These are phyloP conservation scores for Piedraia hortae DNA, from an alignment of 2,329 filamentous ascomycete species.

Conservation along the genomic window DNA sequence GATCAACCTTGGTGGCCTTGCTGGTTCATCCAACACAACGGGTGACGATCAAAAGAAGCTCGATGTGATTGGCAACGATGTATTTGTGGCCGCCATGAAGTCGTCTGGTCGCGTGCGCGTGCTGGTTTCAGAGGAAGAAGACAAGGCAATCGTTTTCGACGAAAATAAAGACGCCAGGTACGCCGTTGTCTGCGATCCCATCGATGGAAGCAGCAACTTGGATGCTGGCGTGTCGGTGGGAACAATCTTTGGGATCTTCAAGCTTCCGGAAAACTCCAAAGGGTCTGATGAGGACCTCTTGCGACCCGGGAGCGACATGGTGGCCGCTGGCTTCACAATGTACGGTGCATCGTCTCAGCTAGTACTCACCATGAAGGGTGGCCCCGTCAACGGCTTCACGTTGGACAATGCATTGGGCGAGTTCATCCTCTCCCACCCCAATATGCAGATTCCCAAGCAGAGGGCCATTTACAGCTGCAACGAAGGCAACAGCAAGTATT, in stretches of 20 bases:
- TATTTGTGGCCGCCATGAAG: constrained; percentile 88
- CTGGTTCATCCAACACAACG: constrained; percentile 79
- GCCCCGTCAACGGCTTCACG: constrained; percentile 87
- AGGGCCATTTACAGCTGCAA: constrained; percentile 91
- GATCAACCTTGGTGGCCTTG: constrained; percentile 69
- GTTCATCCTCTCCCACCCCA: constrained; percentile 90
- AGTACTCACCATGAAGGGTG: constrained; percentile 87
- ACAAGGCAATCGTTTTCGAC: constrained; percentile 67
- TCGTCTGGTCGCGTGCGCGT: constrained; percentile 74
- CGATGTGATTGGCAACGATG: constrained; percentile 92
- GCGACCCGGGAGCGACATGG: constrained; percentile 65
- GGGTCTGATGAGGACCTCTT: constrained; percentile 68
- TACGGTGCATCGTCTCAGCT: constrained; percentile 92
- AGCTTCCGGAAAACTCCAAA: constrained; percentile 47
- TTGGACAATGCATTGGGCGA: constrained; percentile 89
- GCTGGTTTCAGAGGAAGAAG: constrained; percentile 94
- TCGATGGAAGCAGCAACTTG: constrained; percentile 90
- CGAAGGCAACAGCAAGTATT: constrained; percentile 94
- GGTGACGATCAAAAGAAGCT: constrained; percentile 99
- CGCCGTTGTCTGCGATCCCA: constrained; percentile 88
- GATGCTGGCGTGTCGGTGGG: constrained; percentile 94
- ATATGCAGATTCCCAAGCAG: constrained; percentile 64
- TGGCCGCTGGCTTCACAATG: constrained; percentile 98
- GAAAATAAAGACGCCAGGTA: constrained; percentile 52
- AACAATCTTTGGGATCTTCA: constrained; percentile 89